Percentiles rank a stretch among this genome's conserved stretches.
Evolutionary conservation across 129 eudicot genomes (phyloP).

Genomic region (Arctium lappa): DNA sequence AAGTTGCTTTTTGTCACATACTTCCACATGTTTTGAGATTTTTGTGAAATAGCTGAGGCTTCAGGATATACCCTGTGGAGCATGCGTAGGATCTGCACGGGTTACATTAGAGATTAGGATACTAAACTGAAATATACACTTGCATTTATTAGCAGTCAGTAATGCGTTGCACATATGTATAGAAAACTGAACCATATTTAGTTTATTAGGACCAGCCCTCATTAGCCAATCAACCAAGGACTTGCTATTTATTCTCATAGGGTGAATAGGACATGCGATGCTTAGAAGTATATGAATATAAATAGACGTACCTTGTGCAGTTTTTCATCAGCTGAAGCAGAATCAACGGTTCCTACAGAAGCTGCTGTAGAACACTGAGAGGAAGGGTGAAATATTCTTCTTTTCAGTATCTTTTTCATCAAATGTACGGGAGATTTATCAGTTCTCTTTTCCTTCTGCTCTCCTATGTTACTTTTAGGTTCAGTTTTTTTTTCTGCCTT

Average conservation of each 20-base stretch:
- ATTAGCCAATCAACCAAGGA: too few species aligned
- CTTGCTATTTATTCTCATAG: neutral
- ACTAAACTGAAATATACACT: neutral
- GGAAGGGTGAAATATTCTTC: conserved; percentile 30
- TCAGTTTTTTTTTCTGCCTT: conserved; percentile 41
- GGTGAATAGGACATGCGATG: neutral
- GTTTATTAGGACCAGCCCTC: too few species aligned
- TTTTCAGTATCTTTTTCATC: conserved; percentile 54
- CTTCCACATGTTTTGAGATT: conserved; percentile 17
- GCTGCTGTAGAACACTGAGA: conserved; percentile 35
- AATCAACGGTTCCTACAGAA: conserved; percentile 35
- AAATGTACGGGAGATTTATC: conserved; percentile 43
- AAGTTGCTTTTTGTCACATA: conserved; percentile 21
- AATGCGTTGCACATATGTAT: too few species aligned
- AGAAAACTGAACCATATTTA: too few species aligned
- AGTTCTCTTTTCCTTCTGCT: conserved; percentile 32
- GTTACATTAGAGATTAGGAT: neutral
- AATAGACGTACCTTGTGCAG: conserved; percentile 46
- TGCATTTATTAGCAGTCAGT: too few species aligned
- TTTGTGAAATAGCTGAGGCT: conserved; percentile 11
- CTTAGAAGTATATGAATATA: neutral
- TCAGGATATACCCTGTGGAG: conserved; percentile 4
- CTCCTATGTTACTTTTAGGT: conserved; percentile 33
- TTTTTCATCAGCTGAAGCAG: conserved; percentile 47
- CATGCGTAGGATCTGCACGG: conserved; percentile 16